Evolutionary conservation across 192 early-diverging fungal genomes (phyloP), one percentile per base, ranked within the genome.

Genomic region (Phycomyces nitens): DNA sequence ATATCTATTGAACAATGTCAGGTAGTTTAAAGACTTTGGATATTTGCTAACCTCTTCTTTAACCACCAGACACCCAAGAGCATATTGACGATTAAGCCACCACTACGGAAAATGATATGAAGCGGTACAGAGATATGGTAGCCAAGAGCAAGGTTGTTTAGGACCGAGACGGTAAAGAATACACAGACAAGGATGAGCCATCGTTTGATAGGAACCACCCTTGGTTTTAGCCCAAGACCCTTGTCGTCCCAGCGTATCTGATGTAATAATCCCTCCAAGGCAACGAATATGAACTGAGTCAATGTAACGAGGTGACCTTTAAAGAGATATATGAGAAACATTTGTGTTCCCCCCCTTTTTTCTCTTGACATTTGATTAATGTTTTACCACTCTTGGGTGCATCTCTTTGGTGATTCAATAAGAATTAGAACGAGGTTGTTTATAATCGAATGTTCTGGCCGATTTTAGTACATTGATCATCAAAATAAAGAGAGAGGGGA

Each of bases 31-130:
- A 21, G 34, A 18, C 52, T 40, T 38, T 40, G 20, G 2, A 16
- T 18, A 3, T 24, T 3, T 60, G 41, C 27, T 84, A n/a, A 86
- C 72, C 84, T 78, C 65, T 87, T 91, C 56, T 73, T 73, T 74
- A 86, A 77, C 50, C 86, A 62, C 21, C 85, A 22, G 68, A 82
- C 83, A 1, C 90, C 90, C 57, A 92, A 76, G 5, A 80, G 61
- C 94, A 96, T 93, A 67, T 87, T 91, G 29, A 92, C 85, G 56
- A 96, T 84, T 22, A 96, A 72, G 10, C 89, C 86, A 26, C 88
- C 89, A 7, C 88, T 90, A 22, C 94, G 77, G 68, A 96, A 96
- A 34, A 96, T 89, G 53, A 96, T 96, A 70, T 96, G 92, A 56
- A 96, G 53, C 14, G 94, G 94, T 39, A 96, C 88, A 20, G 92